A percentile compares a stretch with the other conserved stretches of the same genome.
Evolutionary conservation across 192 early-diverging fungal species (phyloP).

Genomic region (Coemansia brasiliensis): DNA sequence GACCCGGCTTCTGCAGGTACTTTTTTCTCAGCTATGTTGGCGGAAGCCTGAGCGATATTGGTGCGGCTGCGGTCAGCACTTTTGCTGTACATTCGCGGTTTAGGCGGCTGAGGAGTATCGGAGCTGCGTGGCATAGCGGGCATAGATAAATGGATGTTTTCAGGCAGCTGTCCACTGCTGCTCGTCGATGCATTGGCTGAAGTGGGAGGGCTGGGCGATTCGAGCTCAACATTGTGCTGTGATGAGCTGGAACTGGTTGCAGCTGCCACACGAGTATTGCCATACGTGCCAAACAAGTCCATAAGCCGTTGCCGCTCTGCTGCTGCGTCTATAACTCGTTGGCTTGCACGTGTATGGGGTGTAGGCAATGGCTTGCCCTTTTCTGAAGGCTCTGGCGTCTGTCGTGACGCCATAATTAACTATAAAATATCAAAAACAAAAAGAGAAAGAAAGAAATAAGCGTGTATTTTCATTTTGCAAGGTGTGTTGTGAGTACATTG

Average conservation of each 20-base stretch:
- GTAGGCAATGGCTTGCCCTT: constrained; percentile 16
- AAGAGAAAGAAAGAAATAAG: not conserved
- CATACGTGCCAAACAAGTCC: constrained; percentile 28
- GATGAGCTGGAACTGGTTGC: constrained; percentile 43
- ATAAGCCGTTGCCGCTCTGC: constrained; percentile 30
- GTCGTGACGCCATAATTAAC: constrained; percentile 11
- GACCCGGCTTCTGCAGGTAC: constrained; percentile 7
- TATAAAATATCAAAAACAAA: not conserved
- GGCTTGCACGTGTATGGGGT: constrained; percentile 1
- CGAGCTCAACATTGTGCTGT: constrained; percentile 32
- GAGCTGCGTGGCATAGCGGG: constrained; percentile 21
- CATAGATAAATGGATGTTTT: constrained; percentile 47
- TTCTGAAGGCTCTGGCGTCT: not conserved
- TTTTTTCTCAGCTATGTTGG: not conserved
- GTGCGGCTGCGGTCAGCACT: constrained; percentile 42
- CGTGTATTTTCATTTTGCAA: no score
- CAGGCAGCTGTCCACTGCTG: constrained; percentile 43
- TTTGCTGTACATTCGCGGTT: constrained; percentile 15
- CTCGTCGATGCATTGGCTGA: constrained; percentile 38
- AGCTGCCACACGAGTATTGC: not conserved
- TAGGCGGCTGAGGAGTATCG: not conserved
- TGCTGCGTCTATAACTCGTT: constrained; percentile 3
- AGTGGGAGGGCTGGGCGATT: constrained; percentile 48
- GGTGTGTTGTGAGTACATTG: no score
- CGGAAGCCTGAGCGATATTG: constrained; percentile 15